Evolutionary conservation across 2,329 filamentous ascomycete genomes (phyloP), one percentile per base, ranked within the genome.

Genomic region (Drechslerella dactyloides): DNA sequence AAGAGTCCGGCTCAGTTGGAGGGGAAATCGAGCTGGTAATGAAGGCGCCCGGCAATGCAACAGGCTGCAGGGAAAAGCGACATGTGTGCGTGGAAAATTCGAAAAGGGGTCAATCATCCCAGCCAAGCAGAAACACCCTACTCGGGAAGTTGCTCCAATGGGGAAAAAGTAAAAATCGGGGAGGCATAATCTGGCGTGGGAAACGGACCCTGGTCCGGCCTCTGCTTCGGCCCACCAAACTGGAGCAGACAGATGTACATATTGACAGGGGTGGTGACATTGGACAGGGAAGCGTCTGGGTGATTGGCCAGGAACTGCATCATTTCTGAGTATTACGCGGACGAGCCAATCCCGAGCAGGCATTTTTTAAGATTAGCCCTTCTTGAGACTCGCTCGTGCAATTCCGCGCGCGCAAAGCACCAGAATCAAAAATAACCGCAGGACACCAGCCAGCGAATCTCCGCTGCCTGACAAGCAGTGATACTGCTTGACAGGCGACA

Each of bases 241-340:
- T 62, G 60, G 60, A 33, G 57, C 54, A 63, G 56, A 53, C 21
- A 55, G 53, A 70, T 40, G 58, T 33, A 3, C 27, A 33, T 63
- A 51, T 55, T 40, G 44, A 64, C 60, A 64, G 33, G 68, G 59
- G 59, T 44, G 19, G 4, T 52, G 6, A 52, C 50, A 48, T 50
- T 56, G 23, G 51, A 57, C 40, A 44, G 42, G 66, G 60, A 53
- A 53, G 58, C 40, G 33, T 58, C 50, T 64, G 59, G 50, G 54
- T 72, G 60, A 72, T 72, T 72, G 68, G 68, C 68, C 51, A 72
- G 68, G 50, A 72, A 72, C 55, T 61, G 52, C 68, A 63, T 72
- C 68, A 72, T 56, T 65, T 64, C 37, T 55, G 60, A 44, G 55
- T 48, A 65, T 56, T 72, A 56, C 51, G 60, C 51, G 68, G 55